These are phyloP conservation scores for Karstenula rhodostoma DNA, from an alignment of 2,329 filamentous ascomycete species.

Conservation along the genomic window DNA sequence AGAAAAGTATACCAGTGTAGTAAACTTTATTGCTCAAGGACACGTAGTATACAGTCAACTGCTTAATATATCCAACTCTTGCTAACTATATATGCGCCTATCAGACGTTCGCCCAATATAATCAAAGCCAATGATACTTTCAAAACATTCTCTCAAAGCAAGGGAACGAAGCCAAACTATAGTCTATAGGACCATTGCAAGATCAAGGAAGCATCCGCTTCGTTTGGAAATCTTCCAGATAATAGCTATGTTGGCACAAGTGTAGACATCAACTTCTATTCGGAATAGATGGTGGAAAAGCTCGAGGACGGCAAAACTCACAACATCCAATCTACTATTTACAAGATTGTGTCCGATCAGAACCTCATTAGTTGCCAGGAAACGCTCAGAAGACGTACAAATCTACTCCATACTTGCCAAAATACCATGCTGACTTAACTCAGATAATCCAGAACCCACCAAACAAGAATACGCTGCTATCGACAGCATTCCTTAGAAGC, in stretches of 20 bases:
- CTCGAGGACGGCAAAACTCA: conserved; percentile 6
- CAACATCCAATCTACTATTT: conserved; percentile 12
- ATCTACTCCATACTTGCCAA: conserved; percentile 10
- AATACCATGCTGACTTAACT: conserved; percentile 10
- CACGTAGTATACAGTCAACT: conserved; percentile 1
- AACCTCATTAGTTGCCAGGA: conserved; percentile 13
- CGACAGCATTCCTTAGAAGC: conserved; percentile 7
- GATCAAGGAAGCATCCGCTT: conserved; percentile 1
- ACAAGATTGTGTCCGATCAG: conserved; percentile 9
- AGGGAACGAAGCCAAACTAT: conserved; percentile 6
- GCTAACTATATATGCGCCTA: conserved; percentile 9
- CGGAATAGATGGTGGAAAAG: conserved; percentile 5
- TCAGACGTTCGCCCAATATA: conserved; percentile 9
- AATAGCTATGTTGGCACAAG: conserved; percentile 12
- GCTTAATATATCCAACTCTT: background rate
- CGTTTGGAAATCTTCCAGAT: conserved; percentile 10
- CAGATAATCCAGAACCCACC: conserved; percentile 9
- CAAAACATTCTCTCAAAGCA: conserved; percentile 3
- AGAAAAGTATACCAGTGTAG: background rate
- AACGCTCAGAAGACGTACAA: conserved; percentile 1
- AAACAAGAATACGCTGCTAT: conserved; percentile 11
- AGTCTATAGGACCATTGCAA: conserved; percentile 13
- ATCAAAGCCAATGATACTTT: conserved; percentile 3
- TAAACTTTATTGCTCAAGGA: conserved; percentile 7
- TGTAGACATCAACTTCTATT: background rate